phyloP scores from a whole-genome alignment of 78 protist genomes.

The Dictyostelium firmibasis region DNA sequence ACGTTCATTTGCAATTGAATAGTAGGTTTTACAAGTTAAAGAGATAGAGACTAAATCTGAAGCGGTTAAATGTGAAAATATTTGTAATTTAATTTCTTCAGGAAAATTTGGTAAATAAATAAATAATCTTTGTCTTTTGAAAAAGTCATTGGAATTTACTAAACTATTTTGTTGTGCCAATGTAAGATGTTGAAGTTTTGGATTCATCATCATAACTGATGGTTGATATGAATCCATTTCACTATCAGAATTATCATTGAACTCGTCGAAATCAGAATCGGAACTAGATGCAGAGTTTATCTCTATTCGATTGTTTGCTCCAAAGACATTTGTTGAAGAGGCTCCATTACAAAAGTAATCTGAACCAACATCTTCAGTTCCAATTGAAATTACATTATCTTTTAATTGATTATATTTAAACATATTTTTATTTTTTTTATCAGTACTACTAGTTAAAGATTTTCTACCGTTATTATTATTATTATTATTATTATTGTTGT shows the following conservation, averaged over 20 bases:
- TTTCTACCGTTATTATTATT: neutral
- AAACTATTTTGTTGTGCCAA: neutral
- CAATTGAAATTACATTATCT: neutral
- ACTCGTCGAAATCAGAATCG: neutral
- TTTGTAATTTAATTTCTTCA: conserved; percentile 24
- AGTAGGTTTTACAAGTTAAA: neutral
- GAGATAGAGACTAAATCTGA: conserved; percentile 16
- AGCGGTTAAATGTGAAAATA: conserved; percentile 11
- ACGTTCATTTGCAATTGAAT: conserved; percentile 31
- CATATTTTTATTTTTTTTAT: neutral
- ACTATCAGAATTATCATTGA: neutral
- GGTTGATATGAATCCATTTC: neutral
- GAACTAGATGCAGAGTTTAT: neutral
- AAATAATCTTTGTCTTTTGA: conserved; percentile 4
- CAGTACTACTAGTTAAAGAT: neutral
- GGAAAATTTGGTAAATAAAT: conserved; percentile 6
- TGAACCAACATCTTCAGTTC: neutral
- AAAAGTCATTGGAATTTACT: neutral
- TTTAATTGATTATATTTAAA: conserved; percentile 11
- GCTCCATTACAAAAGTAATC: neutral
- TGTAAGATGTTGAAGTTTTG: neutral
- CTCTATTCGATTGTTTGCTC: neutral
- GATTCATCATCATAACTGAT: neutral
- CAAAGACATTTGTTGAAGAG: neutral
- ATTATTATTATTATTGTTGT: neutral